Percentiles rank a stretch among this genome's conserved stretches.
These are phyloP conservation scores for Fraxinus nigra DNA, from an alignment of 305 asterid genomes.

Conservation along the genomic window DNA sequence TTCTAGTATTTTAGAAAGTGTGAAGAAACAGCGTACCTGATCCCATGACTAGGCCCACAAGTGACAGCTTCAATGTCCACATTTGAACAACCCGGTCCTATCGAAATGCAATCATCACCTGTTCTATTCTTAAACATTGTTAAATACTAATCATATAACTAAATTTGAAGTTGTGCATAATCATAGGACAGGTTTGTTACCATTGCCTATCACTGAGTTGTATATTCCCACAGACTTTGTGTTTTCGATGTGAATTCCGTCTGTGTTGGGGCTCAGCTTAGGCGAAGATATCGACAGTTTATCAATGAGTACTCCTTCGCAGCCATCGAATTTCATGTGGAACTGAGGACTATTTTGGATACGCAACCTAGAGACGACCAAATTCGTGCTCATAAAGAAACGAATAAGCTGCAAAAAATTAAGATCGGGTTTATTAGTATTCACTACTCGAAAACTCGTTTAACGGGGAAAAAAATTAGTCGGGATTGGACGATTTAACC, in stretches of 20 bases:
- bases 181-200: conserved; percentile 26
- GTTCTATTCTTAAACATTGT: conserved; percentile 3
- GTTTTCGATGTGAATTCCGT: conserved; percentile 84
- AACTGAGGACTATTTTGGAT: conserved; percentile 88
- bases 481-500: conserved; percentile 22
- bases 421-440: background rate
- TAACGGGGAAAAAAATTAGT: background rate
- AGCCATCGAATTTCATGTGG: conserved; percentile 88
- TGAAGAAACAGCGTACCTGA: conserved; percentile 51
- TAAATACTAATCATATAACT: background rate
- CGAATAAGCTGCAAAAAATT: conserved; percentile 58
- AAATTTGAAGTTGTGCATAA: background rate
- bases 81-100: conserved; percentile 78
- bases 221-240: conserved; percentile 74
- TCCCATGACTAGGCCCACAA: conserved; percentile 98
- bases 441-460: background rate
- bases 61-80: conserved; percentile 73
- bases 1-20: background rate
- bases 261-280: conserved; percentile 87
- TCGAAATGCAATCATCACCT: conserved; percentile 97
- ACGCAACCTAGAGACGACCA: conserved; percentile 61
- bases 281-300: conserved; percentile 77
- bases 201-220: conserved; percentile 71
- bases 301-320: conserved; percentile 66
- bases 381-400: conserved; percentile 86